Base-by-base conservation (phyloP, 257 asterid species). In the Nicotiana benthamiana region DNA sequence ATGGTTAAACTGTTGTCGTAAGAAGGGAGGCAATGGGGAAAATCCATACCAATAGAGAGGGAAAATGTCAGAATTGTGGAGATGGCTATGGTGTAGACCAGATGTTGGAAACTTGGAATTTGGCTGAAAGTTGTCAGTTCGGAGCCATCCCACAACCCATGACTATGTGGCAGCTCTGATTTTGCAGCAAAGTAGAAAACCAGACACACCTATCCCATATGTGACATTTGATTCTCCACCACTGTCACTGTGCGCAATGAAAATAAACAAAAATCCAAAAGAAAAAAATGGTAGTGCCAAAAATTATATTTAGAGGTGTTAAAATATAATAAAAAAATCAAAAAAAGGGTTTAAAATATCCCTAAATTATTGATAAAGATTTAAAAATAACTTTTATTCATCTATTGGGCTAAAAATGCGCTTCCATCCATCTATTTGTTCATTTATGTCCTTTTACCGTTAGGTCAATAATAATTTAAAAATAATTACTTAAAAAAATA, bases 61-160 rank as follows among this genome's bases (percentile, higher is more conserved):
- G 9, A 40, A 65, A 65, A 15, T 74, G 78, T 24, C 78, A 72
- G 61, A 26, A 24, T 46, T 46, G 18, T 5, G 0, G 8, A 46
- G 57, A 24, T 13, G 11, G 60, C 22, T 46, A 11, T 11, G 40
- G 34, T n/a, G 8, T 54, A 24, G 77, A 82, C 72, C 84, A 75
- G 1, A 6, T 9, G 51, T 40, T 52, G 57, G 66, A 24, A 3
- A 10, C 18, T 7, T 3, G 26, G 78, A 56, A 53, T 62, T 51
- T 75, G 79, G 70, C 74, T 53, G 82, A 64, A 60, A 72, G 46
- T 32, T 79, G 80, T 68, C 76, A 59, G 80, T 74, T 51, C 56
- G 15, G 16, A 3, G 54, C 17, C 11, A 24, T 72, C 5, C n/a
- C 61, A 13, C 8, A 74, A 46, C 24, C 62, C 62, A 56, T 56